Percentiles rank a stretch among this genome's conserved stretches.
Conservation (phyloP, 1,284 basidiomycete genomes). For the Omphalotus olearius region DNA sequence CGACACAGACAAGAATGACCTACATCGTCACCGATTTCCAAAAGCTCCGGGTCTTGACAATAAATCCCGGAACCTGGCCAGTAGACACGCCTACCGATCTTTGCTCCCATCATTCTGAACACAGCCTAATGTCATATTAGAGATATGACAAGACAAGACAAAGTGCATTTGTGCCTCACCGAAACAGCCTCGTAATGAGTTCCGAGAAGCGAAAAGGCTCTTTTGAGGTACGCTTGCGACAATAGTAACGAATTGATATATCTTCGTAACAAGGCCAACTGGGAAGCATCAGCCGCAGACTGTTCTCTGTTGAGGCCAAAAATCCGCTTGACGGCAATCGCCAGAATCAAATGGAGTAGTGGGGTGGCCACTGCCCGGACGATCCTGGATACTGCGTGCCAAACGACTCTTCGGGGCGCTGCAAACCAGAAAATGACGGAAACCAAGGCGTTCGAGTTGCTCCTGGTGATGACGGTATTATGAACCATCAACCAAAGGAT, state of each 20-base stretch:
- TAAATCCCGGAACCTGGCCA: constrained; percentile 43
- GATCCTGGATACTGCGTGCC: constrained; percentile 35
- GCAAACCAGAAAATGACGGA: constrained; percentile 42
- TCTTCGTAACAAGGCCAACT: constrained; percentile 30
- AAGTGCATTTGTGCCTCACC: constrained; percentile 17
- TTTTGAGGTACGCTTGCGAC: constrained; percentile 30
- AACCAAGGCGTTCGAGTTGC: constrained; percentile 30
- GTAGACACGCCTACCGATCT: constrained; percentile 41
- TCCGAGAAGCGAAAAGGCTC: constrained; percentile 37
- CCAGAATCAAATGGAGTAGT: constrained; percentile 33
- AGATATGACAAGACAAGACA: neutral
- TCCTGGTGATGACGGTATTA: constrained; percentile 21
- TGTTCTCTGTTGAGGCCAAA: constrained; percentile 35
- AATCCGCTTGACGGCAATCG: constrained; percentile 35
- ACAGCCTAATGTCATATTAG: constrained; percentile 24
- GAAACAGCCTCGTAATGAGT: constrained; percentile 41
- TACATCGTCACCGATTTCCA: constrained; percentile 42
- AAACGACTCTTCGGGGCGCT: constrained; percentile 33
- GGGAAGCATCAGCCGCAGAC: constrained; percentile 23
- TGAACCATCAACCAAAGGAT: constrained; percentile 36
- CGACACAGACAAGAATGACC: neutral
- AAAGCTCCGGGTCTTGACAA: constrained; percentile 41
- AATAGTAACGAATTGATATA: constrained; percentile 35
- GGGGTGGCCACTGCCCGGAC: constrained; percentile 34
- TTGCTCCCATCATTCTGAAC: constrained; percentile 42